Percentiles rank a stretch among this genome's conserved stretches.
These are phyloP conservation scores for Ophiostoma novo-ulmi DNA, from an alignment of 2,329 filamentous ascomycete genomes.

Conservation along the genomic window DNA sequence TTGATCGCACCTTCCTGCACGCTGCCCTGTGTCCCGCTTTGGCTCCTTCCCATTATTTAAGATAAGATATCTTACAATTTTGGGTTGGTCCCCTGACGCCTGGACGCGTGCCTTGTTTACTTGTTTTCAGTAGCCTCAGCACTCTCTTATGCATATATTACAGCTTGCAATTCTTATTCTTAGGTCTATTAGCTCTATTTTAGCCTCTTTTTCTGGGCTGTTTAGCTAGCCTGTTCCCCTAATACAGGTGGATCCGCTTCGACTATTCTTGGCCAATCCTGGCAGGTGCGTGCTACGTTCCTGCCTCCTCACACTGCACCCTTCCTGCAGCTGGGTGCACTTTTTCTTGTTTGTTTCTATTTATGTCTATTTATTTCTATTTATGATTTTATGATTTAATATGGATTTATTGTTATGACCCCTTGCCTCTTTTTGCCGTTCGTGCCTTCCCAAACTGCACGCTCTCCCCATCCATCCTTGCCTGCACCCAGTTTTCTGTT, in stretches of 20 bases:
- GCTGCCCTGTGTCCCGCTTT: neutral
- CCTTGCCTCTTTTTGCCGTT: neutral
- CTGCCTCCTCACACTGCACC: neutral
- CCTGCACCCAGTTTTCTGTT: neutral
- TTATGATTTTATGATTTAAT: neutral
- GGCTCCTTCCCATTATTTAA: neutral
- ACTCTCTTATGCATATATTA: neutral
- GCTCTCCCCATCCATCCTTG: neutral
- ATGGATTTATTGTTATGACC: constrained; percentile 9
- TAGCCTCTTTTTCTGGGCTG: neutral
- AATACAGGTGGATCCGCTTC: neutral
- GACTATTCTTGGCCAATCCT: neutral
- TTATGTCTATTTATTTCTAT: constrained; percentile 6
- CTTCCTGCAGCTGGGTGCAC: constrained; percentile 15
- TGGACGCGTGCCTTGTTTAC: neutral
- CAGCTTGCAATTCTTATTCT: constrained; percentile 1
- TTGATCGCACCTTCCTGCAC: neutral
- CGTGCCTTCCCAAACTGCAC: neutral
- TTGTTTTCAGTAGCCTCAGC: neutral
- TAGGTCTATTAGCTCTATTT: neutral
- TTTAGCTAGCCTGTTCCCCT: neutral
- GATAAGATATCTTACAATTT: too few species aligned
- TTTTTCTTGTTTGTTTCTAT: constrained; percentile 21
- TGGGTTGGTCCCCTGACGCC: neutral
- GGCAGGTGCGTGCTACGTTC: constrained; percentile 1